Evolutionary conservation across 345 rosid genomes (phyloP), one percentile per base, ranked within the genome.

Genomic region (Hevea brasiliensis): DNA sequence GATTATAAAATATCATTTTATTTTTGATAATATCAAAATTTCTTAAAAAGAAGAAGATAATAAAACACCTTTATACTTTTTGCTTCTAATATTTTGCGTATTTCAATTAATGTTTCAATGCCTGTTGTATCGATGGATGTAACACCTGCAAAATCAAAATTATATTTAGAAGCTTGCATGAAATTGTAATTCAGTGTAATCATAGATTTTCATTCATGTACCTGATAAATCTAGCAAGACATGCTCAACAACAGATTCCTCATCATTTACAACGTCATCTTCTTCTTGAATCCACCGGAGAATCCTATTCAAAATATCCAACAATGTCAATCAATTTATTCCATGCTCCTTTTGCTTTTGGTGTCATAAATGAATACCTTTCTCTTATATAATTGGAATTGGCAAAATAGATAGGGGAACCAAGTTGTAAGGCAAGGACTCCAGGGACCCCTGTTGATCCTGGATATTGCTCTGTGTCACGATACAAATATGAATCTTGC

Each of bases 321-420:
- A 42, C 1, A n/a, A 3, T n/a, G n/a, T 50, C 23, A 15, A 23
- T 15, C 5, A 54, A 6, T 47, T 51, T 17, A 13, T 37, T 41
- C n/a, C 4, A 13, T 26, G 9, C 8, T 35, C 4, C 20, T 8
- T 48, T 12, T 48, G 12, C 53, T 48, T 47, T 48, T 48, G 18
- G 53, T 48, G 18, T 48, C 20, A 48, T 27, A 54, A 18, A 5
- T n/a, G 4, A 47, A 37, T 76, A 85, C 96, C 92, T 88, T 66
- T 94, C 97, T 29, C 91, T 84, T 2, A 94, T 44, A 61, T 94
- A 94, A 74, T 87, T 82, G 47, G 82, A 69, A 60, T 92, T 94
- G 26, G 97, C 95, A 73, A 87, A 94, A 73, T 90, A 94, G 73
- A 94, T 73, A 14, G 98, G 98, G 47, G 98, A 94, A 21, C 98